Evolutionary conservation across 192 early-diverging fungal species (phyloP).

Genomic region (Dimargaris verticillata): DNA sequence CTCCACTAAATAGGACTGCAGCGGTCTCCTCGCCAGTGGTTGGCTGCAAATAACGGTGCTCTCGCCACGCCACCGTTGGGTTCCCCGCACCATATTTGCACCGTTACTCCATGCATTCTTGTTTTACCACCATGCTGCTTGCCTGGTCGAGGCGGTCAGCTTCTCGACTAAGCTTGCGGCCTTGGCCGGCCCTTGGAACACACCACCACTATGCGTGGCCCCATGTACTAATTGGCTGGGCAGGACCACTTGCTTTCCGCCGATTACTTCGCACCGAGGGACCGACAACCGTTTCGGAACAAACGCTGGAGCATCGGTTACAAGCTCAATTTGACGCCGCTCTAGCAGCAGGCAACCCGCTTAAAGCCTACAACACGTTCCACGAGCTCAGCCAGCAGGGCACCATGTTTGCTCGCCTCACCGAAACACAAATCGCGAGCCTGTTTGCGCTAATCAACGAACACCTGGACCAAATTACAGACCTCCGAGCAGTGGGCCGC

Average conservation of each 20-base stretch:
- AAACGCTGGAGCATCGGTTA: neutral
- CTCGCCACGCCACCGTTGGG: too few species aligned
- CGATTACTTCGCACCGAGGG: neutral
- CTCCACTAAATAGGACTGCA: too few species aligned
- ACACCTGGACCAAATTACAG: neutral
- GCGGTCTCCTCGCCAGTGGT: too few species aligned
- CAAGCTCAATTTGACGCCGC: neutral
- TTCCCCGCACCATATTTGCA: too few species aligned
- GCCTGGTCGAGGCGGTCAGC: too few species aligned
- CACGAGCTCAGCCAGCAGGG: neutral
- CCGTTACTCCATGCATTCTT: too few species aligned
- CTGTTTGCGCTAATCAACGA: constrained; percentile 1
- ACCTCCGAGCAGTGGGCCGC: neutral
- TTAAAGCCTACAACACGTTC: neutral
- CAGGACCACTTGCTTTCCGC: neutral
- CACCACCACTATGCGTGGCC: too few species aligned
- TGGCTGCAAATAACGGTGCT: too few species aligned
- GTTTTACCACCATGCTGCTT: too few species aligned
- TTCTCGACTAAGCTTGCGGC: too few species aligned
- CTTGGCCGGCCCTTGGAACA: too few species aligned
- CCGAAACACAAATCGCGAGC: neutral
- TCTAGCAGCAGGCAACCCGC: neutral
- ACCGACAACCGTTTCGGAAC: neutral
- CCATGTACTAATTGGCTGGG: neutral
- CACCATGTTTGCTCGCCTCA: neutral